Evolutionary conservation across 768 basidiomycete genomes (phyloP).

Genomic region (Gymnopilus dilepis): DNA sequence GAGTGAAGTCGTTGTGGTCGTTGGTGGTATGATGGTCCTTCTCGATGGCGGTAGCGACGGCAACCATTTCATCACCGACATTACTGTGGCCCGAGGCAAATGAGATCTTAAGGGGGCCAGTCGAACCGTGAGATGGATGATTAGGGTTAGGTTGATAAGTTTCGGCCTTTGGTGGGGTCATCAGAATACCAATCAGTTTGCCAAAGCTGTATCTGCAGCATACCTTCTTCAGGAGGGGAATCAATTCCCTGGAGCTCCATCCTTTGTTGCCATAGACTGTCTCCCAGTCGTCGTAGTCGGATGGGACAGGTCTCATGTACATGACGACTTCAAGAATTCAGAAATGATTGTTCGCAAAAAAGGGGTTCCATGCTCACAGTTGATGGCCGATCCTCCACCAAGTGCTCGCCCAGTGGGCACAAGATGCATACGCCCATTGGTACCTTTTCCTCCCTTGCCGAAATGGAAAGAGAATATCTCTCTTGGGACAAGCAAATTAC

Average conservation of each 20-base stretch:
- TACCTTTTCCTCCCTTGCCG: constrained; percentile 44
- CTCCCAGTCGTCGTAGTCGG: constrained; percentile 73
- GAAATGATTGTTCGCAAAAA: neutral
- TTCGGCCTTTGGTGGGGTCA: constrained; percentile 39
- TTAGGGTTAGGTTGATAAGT: constrained; percentile 38
- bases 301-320: constrained; percentile 64
- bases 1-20: constrained; percentile 52
- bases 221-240: constrained; percentile 66
- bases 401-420: constrained; percentile 55
- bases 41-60: constrained; percentile 52
- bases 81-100: constrained; percentile 43
- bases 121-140: constrained; percentile 47
- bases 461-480: constrained; percentile 52
- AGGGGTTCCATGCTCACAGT: constrained; percentile 44
- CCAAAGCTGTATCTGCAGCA: neutral
- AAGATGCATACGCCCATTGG: constrained; percentile 48
- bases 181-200: neutral
- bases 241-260: constrained; percentile 62
- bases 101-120: constrained; percentile 57
- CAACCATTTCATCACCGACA: constrained; percentile 51
- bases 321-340: constrained; percentile 42
- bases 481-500: constrained; percentile 43
- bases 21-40: constrained; percentile 46
- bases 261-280: constrained; percentile 54
- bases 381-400: constrained; percentile 68